These are phyloP conservation scores for Anisogramma anomala DNA, from an alignment of 2,329 filamentous ascomycete species.

Conservation along the genomic window DNA sequence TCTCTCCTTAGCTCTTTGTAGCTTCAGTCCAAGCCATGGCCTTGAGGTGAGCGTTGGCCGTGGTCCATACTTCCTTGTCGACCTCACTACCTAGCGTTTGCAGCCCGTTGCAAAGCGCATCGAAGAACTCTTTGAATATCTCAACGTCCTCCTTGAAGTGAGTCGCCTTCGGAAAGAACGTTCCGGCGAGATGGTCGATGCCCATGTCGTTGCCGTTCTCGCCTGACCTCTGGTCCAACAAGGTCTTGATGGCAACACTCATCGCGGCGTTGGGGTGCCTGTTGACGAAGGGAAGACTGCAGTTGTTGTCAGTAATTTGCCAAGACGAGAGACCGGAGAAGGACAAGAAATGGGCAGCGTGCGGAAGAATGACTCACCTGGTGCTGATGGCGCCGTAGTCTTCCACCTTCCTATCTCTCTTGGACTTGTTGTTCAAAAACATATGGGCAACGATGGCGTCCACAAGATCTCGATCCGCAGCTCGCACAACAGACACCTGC, in stretches of 20 bases:
- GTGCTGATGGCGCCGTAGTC: conserved; percentile 60
- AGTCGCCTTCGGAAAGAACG: conserved; percentile 42
- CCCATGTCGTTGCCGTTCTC: conserved; percentile 17
- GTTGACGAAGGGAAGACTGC: conserved; percentile 13
- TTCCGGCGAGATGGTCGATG: conserved; percentile 17
- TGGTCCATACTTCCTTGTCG: conserved; percentile 42
- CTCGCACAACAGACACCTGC: conserved; percentile 66
- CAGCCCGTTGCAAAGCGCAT: conserved; percentile 46
- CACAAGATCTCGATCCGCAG: conserved; percentile 67
- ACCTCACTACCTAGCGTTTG: conserved; percentile 40
- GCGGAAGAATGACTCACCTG: conserved; percentile 42
- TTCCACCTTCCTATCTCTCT: conserved; percentile 46
- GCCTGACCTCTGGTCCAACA: conserved; percentile 9
- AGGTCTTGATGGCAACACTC: conserved; percentile 13
- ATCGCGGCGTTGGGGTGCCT: conserved; percentile 13
- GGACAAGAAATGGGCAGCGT: too few species aligned
- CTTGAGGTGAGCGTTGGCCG: conserved; percentile 42
- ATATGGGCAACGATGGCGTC: conserved; percentile 73
- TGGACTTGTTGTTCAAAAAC: conserved; percentile 68
- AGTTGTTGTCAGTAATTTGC: neutral
- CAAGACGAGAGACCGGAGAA: too few species aligned
- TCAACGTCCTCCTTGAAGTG: conserved; percentile 49
- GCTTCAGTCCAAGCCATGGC: conserved; percentile 18
- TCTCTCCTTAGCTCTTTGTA: neutral
- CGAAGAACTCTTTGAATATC: conserved; percentile 45